Base-by-base conservation (phyloP, 2,329 filamentous ascomycete genomes). In the Penicillium sp. region DNA sequence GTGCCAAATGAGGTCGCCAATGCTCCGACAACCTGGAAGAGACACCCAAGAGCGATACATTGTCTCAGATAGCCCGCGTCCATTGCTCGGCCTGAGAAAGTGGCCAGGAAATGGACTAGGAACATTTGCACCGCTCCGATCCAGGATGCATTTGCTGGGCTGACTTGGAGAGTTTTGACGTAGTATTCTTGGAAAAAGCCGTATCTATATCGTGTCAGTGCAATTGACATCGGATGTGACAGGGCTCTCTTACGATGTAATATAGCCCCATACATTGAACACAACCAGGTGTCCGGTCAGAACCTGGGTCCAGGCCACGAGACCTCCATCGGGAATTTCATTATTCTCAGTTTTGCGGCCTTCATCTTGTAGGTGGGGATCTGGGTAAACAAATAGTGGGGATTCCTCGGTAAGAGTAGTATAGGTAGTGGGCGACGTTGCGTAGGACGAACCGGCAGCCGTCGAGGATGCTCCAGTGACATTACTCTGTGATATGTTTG, bases 141-240 rank as follows among this genome's bases (percentile, higher is more conserved):
- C 79, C 77, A 81, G 21, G 77, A 77, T 29, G 80, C 75, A 29
- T 71, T 67, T 1, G 74, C 75, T 2, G 75, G 69, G 1, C 72
- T 60, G 3, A 66, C 63, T 1, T 65, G 37, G 8, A 80, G 67
- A 0, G 65, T 53, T 6, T 66, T 66, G 3, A 71, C 68, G 58
- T 81, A 80, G 65, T 79, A 78, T 15, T 71, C 67, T 67, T 81
- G 77, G 59, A 79, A 81, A 27, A 80, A 68, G 10, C 78, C 78
- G 53, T 57, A 57, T 6, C 55, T 57, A 21, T 13, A 45, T 31
- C 7, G 13, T 1, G 27, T 57, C n/a, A 57, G 27, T 19, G 10
- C 3, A 15, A 29, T 19, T 25, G 6, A 15, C 6, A 41, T 37
- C 3, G 5, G 19, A 38, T 31, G 31, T 38, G 13, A 46, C n/a